Conservation (phyloP, 2,329 filamentous ascomycete species). For the Pseudocercospora pini-densiflorae region DNA sequence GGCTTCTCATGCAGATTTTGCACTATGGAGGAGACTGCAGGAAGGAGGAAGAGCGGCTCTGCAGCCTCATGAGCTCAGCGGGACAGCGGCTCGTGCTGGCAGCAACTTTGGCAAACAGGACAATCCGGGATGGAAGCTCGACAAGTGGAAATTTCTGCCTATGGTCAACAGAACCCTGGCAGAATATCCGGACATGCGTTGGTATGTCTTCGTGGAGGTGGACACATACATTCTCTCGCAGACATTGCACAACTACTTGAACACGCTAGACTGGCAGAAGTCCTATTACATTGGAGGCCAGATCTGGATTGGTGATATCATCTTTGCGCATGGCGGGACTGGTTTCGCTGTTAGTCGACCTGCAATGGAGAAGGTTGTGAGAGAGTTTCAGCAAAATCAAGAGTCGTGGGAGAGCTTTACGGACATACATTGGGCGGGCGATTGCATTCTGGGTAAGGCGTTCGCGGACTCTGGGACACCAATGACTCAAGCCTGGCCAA, state of each 20-base stretch:
- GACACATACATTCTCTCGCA: conserved; percentile 61
- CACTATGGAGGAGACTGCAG: conserved; percentile 29
- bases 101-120: conserved; percentile 19
- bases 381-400: conserved; percentile 48
- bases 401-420: conserved; percentile 35
- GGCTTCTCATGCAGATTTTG: conserved; percentile 32
- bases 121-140: conserved; percentile 53
- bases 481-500: conserved; percentile 33
- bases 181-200: conserved; percentile 54
- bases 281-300: conserved; percentile 49
- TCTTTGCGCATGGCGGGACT: conserved; percentile 47
- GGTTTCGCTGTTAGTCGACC: conserved; percentile 48
- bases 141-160: conserved; percentile 61
- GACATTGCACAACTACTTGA: conserved; percentile 49
- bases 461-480: conserved; percentile 31
- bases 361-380: conserved; percentile 39
- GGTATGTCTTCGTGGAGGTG: conserved; percentile 64
- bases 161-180: conserved; percentile 53
- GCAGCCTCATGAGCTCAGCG: conserved; percentile 28
- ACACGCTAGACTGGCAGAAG: conserved; percentile 45
- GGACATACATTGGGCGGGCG: conserved; percentile 36
- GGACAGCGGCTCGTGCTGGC: conserved; percentile 18
- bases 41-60: conserved; percentile 26
- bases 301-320: conserved; percentile 40
- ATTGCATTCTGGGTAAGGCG: conserved; percentile 36